Base-by-base conservation (phyloP, 306 rosid species). In the Acacia crassicarpa region DNA sequence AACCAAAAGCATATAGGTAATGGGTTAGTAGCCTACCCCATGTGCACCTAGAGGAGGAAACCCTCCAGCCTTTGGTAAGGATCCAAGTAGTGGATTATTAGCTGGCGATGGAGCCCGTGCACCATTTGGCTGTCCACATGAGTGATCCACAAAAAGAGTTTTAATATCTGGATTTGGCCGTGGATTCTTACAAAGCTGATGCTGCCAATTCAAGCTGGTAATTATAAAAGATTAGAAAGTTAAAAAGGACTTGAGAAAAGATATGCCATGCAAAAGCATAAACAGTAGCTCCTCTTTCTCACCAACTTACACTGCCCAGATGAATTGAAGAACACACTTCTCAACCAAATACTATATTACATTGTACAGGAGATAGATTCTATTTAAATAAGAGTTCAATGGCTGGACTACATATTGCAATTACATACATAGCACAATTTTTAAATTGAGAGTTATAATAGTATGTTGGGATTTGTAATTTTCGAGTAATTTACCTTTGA, bases 201-300 rank as follows among this genome's bases (percentile, higher is more conserved):
- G 98, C 88, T 94, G 97, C 98, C 98, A 94, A 90, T 94, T 94
- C 89, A 94, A 88, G 93, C 98, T 94, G 97, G 97, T 14, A 87
- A 84, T 88, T 85, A 67, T 8, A 77, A 58, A 35, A 72, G 45
- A 76, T 72, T 72, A 35, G 43, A 74, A 66, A 81, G 66, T 61
- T 74, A 88, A 81, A 76, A 67, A 61, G 46, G 41, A 35, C 41
- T 30, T 46, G n/a, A 27, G 66, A 66, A 25, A 68, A 56, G 0
- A 74, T 48, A 62, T 80, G 38, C 61, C 33, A 20, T 44, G 69
- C 48, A 65, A 71, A 65, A 61, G 51, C 22, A 41, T 25, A 78
- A 45, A 75, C 68, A 67, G 44, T 35, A 62, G 25, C 72, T 48
- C 72, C 72, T 8, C 58, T 43, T 10, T 10, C 49, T 43, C 62